A percentile compares a stretch with the other conserved stretches of the same genome.
Conservation (phyloP, 1,284 basidiomycete species). For the Cystobasidium sp. region DNA sequence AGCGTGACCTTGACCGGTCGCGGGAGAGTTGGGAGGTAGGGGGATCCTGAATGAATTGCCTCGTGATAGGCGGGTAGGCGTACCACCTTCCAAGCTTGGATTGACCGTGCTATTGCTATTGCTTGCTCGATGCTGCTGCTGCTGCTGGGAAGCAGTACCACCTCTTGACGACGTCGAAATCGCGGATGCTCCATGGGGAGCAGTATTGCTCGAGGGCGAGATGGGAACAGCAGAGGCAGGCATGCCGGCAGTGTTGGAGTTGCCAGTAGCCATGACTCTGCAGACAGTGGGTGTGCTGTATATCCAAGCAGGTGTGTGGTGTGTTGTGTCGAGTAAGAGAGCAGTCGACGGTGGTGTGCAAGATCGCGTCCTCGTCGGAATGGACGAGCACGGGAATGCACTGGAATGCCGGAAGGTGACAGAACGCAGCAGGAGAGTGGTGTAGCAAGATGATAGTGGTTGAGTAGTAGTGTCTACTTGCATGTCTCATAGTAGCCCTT, state of each 20-base stretch:
- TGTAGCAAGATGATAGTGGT: too few species aligned
- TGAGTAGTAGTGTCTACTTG: too few species aligned
- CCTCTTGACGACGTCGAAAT: conserved; percentile 3
- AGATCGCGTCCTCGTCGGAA: too few species aligned
- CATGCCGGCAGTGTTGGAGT: not conserved
- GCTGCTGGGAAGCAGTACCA: not conserved
- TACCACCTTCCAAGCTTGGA: too few species aligned
- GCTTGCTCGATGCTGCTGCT: conserved; percentile 6
- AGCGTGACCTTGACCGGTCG: not conserved
- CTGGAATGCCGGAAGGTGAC: too few species aligned
- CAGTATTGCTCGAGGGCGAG: not conserved
- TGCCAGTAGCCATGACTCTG: not conserved
- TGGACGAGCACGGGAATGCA: too few species aligned
- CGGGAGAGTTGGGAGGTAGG: conserved; percentile 17
- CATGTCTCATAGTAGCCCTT: too few species aligned
- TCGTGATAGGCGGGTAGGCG: conserved; percentile 13
- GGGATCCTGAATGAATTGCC: conserved; percentile 35
- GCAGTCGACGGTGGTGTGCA: too few species aligned
- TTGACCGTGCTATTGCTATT: not conserved
- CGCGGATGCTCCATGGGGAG: conserved; percentile 7
- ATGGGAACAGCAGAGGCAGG: conserved; percentile 20
- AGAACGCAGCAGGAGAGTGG: too few species aligned
- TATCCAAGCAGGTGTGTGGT: too few species aligned
- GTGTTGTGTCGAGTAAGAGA: too few species aligned
- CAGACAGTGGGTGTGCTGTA: too few species aligned